Evolutionary conservation across 768 basidiomycete species (phyloP).

Genomic region (Leucosporidium creatinivorum): DNA sequence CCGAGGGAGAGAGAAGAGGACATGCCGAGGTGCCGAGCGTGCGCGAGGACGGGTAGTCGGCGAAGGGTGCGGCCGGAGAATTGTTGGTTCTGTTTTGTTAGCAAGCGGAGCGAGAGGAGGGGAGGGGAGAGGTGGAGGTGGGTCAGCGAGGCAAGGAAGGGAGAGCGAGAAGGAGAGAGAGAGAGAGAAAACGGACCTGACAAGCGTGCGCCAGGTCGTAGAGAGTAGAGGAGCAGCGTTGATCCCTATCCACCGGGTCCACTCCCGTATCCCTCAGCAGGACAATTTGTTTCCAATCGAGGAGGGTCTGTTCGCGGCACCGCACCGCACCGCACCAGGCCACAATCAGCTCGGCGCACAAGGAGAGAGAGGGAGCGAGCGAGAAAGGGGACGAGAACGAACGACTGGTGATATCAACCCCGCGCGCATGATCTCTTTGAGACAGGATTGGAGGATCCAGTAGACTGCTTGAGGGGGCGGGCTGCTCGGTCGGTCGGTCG

Average conservation of each 20-base stretch:
- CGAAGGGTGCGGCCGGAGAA: constrained; percentile 86
- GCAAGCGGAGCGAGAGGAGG: background rate
- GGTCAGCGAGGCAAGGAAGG: too few species aligned
- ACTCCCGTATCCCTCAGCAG: background rate
- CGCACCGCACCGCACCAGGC: too few species aligned
- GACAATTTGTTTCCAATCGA: constrained; percentile 26
- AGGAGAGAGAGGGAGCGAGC: too few species aligned
- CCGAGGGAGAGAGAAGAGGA: constrained; percentile 4
- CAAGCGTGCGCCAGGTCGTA: constrained; percentile 61
- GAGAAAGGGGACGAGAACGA: constrained; percentile 39
- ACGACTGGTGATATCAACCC: constrained; percentile 63
- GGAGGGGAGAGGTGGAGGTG: too few species aligned
- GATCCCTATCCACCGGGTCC: constrained; percentile 9
- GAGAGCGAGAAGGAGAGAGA: background rate
- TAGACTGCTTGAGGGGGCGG: constrained; percentile 88
- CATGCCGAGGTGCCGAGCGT: constrained; percentile 66
- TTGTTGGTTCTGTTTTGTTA: constrained; percentile 49
- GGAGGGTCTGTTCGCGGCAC: constrained; percentile 18
- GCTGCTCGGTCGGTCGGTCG: background rate
- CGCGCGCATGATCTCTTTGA: constrained; percentile 68
- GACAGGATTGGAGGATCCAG: constrained; percentile 75
- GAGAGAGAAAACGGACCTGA: constrained; percentile 52
- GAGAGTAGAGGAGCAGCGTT: constrained; percentile 18
- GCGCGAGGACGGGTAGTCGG: constrained; percentile 85
- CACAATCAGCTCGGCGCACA: too few species aligned